Conservation (phyloP, 2,329 filamentous ascomycete genomes). For the Fusarium torreyae region DNA sequence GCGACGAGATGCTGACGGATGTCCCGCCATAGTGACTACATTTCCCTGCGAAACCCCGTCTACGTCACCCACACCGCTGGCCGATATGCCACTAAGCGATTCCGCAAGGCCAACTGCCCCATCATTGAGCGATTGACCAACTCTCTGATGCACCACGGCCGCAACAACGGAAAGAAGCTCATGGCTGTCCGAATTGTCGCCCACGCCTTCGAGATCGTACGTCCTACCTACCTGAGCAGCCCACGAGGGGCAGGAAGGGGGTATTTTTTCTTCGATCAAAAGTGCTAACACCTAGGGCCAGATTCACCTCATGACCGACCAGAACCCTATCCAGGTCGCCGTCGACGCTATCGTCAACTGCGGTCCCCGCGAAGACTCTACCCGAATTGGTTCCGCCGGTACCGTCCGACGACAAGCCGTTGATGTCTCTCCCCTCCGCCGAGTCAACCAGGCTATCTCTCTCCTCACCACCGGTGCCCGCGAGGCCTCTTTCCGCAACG, state of each 20-base stretch:
- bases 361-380: slow-evolving; percentile 99
- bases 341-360: slow-evolving; percentile 99
- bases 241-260: slow-evolving; percentile 4
- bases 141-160: slow-evolving; percentile 99
- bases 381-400: slow-evolving; percentile 99
- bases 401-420: slow-evolving; percentile 99
- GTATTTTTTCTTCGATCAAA: slow-evolving; percentile 13
- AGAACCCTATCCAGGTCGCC: slow-evolving; percentile 99
- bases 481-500: slow-evolving; percentile 99
- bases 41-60: slow-evolving; percentile 98
- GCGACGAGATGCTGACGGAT: slow-evolving; percentile 54
- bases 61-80: slow-evolving; percentile 99
- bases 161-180: slow-evolving; percentile 99
- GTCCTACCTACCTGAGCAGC: slow-evolving; percentile 58
- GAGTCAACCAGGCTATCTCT: slow-evolving; percentile 99
- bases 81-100: slow-evolving; percentile 98
- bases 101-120: slow-evolving; percentile 99
- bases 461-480: slow-evolving; percentile 99
- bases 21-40: slow-evolving; percentile 85
- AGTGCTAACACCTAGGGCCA: slow-evolving; percentile 61
- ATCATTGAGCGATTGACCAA: slow-evolving; percentile 99
- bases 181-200: slow-evolving; percentile 99
- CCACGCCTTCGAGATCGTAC: slow-evolving; percentile 99
- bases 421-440: slow-evolving; percentile 99
- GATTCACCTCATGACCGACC: slow-evolving; percentile 99